phyloP scores from a whole-genome alignment of 2,329 filamentous ascomycete genomes.

The Pyrenophora seminiperda region DNA sequence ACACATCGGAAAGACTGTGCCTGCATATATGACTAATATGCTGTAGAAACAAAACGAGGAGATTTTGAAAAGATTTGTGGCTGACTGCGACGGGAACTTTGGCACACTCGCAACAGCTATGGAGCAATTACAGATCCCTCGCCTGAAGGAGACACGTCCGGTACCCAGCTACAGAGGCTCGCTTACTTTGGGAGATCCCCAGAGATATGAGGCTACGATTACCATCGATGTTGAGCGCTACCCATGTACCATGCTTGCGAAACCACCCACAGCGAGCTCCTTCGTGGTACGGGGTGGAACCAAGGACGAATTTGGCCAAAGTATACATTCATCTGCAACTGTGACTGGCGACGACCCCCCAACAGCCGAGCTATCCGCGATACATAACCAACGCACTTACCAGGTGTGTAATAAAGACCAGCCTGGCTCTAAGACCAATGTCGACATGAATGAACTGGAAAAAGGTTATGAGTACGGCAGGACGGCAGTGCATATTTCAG shows the following conservation, averaged over 20 bases:
- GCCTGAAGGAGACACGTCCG: constrained; percentile 75
- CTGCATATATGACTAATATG: constrained; percentile 18
- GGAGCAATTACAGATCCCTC: constrained; percentile 75
- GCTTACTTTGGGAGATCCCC: constrained; percentile 77
- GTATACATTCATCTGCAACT: constrained; percentile 60
- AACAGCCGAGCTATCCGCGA: constrained; percentile 61
- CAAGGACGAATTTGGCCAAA: constrained; percentile 53
- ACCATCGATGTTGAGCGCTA: constrained; percentile 89
- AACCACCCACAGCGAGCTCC: constrained; percentile 74
- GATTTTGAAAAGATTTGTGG: constrained; percentile 67
- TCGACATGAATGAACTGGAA: constrained; percentile 81
- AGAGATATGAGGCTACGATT: constrained; percentile 74
- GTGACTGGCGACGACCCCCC: constrained; percentile 49
- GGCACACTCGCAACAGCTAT: constrained; percentile 89
- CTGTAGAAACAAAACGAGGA: constrained; percentile 71
- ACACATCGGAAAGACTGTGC: background rate
- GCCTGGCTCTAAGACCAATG: constrained; percentile 78
- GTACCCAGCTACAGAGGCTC: constrained; percentile 79
- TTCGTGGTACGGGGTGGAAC: constrained; percentile 65
- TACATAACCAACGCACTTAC: constrained; percentile 81
- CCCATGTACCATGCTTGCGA: constrained; percentile 80
- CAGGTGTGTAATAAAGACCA: constrained; percentile 75
- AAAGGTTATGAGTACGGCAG: constrained; percentile 94
- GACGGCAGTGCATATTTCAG: constrained; percentile 86
- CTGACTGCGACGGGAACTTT: constrained; percentile 70